phyloP scores from a whole-genome alignment of 345 rosid species.

The Crucihimalaya himalaica region DNA sequence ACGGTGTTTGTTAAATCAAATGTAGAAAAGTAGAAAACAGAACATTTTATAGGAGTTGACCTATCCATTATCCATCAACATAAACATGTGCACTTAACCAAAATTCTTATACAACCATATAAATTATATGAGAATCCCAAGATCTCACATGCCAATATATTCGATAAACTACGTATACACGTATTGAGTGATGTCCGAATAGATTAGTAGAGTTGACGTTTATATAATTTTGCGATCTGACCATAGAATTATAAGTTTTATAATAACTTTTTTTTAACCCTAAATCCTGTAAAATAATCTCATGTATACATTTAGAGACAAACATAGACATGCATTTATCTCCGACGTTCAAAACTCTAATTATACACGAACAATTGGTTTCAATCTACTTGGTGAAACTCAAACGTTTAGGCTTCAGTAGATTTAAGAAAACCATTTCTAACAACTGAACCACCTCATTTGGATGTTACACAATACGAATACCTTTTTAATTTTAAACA shows the following conservation, averaged over 20 bases:
- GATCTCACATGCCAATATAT: constrained; percentile 30
- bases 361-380: background rate
- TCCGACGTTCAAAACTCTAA: no score
- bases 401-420: background rate
- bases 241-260: background rate
- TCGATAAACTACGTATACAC: constrained; percentile 5
- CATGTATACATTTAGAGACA: no score
- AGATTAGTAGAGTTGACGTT: background rate
- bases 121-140: constrained; percentile 12
- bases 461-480: background rate
- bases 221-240: background rate
- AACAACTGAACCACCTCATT: background rate
- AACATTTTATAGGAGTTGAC: constrained; percentile 36
- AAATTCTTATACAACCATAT: constrained; percentile 40
- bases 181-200: background rate
- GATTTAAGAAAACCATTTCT: background rate
- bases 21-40: constrained; percentile 15
- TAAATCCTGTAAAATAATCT: background rate
- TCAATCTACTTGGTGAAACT: background rate
- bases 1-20: constrained; percentile 18
- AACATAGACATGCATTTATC: no score
- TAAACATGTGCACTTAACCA: constrained; percentile 49
- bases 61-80: constrained; percentile 31
- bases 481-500: background rate
- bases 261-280: background rate